phyloP scores from a whole-genome alignment of 306 rosid species.

The Rubus parviflorus region DNA sequence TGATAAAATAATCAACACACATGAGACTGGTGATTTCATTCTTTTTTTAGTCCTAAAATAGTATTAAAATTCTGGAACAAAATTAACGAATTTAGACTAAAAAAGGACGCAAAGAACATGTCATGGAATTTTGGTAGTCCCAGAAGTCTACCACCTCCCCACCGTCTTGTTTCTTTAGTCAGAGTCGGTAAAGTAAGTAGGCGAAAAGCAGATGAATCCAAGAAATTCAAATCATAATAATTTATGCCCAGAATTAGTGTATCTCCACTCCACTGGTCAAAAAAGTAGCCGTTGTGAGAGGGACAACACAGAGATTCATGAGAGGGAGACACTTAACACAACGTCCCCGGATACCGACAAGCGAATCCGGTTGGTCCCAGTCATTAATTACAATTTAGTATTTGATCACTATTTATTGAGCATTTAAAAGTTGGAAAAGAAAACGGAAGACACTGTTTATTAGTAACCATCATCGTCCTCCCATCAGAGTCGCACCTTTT shows the following conservation, averaged over 20 bases:
- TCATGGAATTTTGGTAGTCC: not conserved
- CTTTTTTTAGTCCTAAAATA: not conserved
- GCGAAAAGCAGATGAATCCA: not conserved
- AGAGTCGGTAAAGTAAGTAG: not conserved
- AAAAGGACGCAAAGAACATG: not conserved
- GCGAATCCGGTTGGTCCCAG: not conserved
- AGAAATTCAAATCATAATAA: not conserved
- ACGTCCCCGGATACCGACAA: not conserved
- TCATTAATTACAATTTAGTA: no score
- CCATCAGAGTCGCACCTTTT: not conserved
- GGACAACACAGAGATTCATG: not conserved
- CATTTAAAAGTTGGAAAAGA: not conserved
- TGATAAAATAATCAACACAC: not conserved
- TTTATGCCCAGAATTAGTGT: not conserved
- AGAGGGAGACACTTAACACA: not conserved
- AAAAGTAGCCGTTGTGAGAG: slow-evolving; percentile 9
- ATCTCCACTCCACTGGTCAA: not conserved
- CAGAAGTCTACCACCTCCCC: not conserved
- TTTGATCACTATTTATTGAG: no score
- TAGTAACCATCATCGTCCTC: not conserved
- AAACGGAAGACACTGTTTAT: not conserved
- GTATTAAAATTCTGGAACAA: not conserved
- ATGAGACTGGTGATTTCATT: not conserved
- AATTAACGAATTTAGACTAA: no score
- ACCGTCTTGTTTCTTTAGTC: not conserved